Percentiles rank a stretch among this genome's conserved stretches.
Conservation (phyloP, 495 filamentous ascomycete species). For the Cercophora scortea region DNA sequence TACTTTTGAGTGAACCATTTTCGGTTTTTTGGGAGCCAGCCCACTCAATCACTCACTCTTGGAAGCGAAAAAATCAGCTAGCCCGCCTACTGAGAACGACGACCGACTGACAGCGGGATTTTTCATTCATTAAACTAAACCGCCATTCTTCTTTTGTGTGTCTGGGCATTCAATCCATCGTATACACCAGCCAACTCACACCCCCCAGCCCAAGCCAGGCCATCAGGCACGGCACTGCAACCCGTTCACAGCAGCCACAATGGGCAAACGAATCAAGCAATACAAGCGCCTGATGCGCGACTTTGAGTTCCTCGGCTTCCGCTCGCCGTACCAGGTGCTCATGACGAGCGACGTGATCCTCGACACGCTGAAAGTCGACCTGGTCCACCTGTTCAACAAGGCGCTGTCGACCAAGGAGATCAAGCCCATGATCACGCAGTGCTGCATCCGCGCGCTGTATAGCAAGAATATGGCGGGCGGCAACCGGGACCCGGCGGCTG, state of each 20-base stretch:
- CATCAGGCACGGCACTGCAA: too few relatives aligned
- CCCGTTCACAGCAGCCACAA: conserved; percentile 12
- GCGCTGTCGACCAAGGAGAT: conserved; percentile 59
- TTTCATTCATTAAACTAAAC: too few relatives aligned
- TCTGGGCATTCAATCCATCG: too few relatives aligned
- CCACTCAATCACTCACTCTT: too few relatives aligned
- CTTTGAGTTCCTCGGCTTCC: conserved; percentile 55
- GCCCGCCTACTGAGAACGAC: too few relatives aligned
- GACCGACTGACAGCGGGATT: too few relatives aligned
- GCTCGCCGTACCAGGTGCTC: conserved; percentile 89
- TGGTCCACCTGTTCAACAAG: conserved; percentile 58
- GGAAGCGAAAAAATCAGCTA: too few relatives aligned
- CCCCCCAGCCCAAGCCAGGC: too few relatives aligned
- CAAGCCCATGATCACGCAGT: conserved; percentile 62
- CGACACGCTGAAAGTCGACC: conserved; percentile 56
- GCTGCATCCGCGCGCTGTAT: conserved; percentile 55
- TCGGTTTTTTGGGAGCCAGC: too few relatives aligned
- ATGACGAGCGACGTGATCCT: conserved; percentile 25
- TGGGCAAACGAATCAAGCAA: conserved; percentile 84
- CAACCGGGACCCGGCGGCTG: conserved; percentile 46
- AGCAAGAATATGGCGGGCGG: conserved; percentile 40
- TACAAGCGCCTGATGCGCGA: conserved; percentile 95
- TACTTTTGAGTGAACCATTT: too few relatives aligned
- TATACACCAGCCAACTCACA: too few relatives aligned
- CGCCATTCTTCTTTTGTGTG: too few relatives aligned